These are phyloP conservation scores for Ophioceras dolichostomum DNA, from an alignment of 2,329 filamentous ascomycete genomes.

Conservation along the genomic window DNA sequence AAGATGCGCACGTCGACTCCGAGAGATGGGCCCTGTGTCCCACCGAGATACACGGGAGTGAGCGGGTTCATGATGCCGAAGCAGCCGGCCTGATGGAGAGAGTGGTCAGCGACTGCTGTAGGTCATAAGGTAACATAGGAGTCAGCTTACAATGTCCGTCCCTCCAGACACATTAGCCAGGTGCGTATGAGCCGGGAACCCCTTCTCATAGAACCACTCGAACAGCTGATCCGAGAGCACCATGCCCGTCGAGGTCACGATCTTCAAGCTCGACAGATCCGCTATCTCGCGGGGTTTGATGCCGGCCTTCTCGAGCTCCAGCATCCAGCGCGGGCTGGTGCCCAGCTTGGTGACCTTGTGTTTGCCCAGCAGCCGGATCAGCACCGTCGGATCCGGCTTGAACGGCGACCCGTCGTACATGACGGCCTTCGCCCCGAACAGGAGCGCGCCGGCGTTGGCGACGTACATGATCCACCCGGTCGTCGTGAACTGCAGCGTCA, in stretches of 20 bases:
- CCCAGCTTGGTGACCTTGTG: conserved; percentile 62
- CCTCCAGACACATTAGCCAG: conserved; percentile 66
- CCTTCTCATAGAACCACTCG: conserved; percentile 65
- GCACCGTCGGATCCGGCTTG: conserved; percentile 50
- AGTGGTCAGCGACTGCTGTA: no score
- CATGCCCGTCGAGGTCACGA: conserved; percentile 68
- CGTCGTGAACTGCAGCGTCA: conserved; percentile 45
- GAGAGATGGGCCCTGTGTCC: conserved; percentile 35
- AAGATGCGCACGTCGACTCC: conserved; percentile 44
- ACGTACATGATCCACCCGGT: conserved; percentile 90
- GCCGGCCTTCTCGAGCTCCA: conserved; percentile 54
- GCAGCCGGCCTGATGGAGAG: conserved; percentile 34
- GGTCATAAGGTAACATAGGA: no score
- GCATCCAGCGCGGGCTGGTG: conserved; percentile 64
- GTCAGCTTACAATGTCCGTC: conserved; percentile 53
- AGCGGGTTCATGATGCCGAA: conserved; percentile 56
- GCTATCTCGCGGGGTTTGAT: conserved; percentile 49
- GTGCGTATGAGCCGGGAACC: conserved; percentile 55
- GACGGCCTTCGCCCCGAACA: conserved; percentile 48
- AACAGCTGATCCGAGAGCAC: conserved; percentile 66
- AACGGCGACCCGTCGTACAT: conserved; percentile 83
- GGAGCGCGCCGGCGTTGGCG: conserved; percentile 41
- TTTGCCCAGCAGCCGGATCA: conserved; percentile 49
- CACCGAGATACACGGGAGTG: conserved; percentile 49
- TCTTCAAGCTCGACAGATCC: conserved; percentile 47